phyloP scores from a whole-genome alignment of 108 stramenopile species.

The Nannochloropsis gaditana region DNA sequence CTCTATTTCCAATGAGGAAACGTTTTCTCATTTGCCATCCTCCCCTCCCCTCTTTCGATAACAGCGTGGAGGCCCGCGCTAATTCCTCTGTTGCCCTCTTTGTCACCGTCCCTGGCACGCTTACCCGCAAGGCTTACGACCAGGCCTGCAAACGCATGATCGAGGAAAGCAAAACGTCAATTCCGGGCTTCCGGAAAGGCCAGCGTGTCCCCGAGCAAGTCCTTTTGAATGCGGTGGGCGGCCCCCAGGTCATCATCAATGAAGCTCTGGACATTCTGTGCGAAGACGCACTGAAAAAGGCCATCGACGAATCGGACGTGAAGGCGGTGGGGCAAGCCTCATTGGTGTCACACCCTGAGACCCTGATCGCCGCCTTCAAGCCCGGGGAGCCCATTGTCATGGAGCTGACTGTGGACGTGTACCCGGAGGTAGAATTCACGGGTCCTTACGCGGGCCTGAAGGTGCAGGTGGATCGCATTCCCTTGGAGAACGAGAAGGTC shows the following conservation, averaged over 20 bases:
- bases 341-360: conserved; percentile 26
- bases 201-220: conserved; percentile 16
- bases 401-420: conserved; percentile 31
- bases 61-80: neutral
- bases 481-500: conserved; percentile 29
- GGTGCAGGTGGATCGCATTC: conserved; percentile 24
- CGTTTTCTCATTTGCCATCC: neutral
- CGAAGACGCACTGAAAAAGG: conserved; percentile 13
- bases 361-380: conserved; percentile 16
- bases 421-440: conserved; percentile 19
- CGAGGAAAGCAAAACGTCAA: neutral
- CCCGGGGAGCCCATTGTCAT: conserved; percentile 32
- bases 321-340: conserved; percentile 31
- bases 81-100: conserved; percentile 3
- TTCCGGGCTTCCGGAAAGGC: conserved; percentile 1
- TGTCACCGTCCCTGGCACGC: neutral
- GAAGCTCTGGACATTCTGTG: conserved; percentile 17
- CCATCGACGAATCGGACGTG: conserved; percentile 32
- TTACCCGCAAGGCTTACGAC: conserved; percentile 14
- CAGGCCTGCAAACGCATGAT: conserved; percentile 19
- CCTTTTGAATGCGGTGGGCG: neutral
- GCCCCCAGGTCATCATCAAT: conserved; percentile 7
- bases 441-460: conserved; percentile 29
- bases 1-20: no score
- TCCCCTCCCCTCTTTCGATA: neutral